phyloP scores from a whole-genome alignment of 768 basidiomycete genomes.

The Suillus lakei region DNA sequence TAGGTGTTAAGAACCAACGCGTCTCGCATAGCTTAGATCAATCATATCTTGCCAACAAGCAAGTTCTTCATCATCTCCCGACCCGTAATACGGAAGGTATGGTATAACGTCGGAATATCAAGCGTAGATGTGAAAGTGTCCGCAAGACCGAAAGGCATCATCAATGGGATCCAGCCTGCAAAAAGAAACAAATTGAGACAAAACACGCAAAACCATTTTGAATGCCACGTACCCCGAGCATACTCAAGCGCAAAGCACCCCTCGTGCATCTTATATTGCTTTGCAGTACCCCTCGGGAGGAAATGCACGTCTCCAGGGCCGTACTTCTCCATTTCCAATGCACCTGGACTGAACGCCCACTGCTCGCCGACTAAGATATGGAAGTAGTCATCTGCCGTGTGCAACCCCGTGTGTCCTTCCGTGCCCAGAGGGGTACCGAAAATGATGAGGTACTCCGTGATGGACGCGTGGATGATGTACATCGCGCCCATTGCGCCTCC shows the following conservation, averaged over 20 bases:
- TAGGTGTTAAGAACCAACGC: background rate
- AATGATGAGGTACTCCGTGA: constrained; percentile 96
- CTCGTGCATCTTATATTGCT: constrained; percentile 98
- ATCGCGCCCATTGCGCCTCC: constrained; percentile 98
- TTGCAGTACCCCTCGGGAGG: constrained; percentile 79
- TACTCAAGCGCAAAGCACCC: constrained; percentile 97
- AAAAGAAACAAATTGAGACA: constrained; percentile 4
- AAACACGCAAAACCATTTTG: background rate
- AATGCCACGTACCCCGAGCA: constrained; percentile 70
- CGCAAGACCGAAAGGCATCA: constrained; percentile 93
- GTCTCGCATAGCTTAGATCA: constrained; percentile 34
- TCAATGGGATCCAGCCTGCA: constrained; percentile 94
- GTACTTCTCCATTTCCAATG: constrained; percentile 86
- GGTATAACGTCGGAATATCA: constrained; percentile 81
- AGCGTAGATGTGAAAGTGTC: constrained; percentile 89
- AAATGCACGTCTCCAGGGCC: constrained; percentile 83
- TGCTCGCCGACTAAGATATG: constrained; percentile 94
- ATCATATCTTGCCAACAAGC: constrained; percentile 82
- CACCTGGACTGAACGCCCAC: constrained; percentile 88
- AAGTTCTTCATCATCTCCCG: constrained; percentile 86
- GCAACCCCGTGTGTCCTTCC: constrained; percentile 93
- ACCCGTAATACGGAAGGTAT: constrained; percentile 76
- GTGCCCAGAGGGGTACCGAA: constrained; percentile 97
- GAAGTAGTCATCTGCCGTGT: constrained; percentile 98
- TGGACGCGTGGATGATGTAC: constrained; percentile 96